Base-by-base conservation (phyloP, 805 yeast genomes). In the Lachancea sp. region DNA sequence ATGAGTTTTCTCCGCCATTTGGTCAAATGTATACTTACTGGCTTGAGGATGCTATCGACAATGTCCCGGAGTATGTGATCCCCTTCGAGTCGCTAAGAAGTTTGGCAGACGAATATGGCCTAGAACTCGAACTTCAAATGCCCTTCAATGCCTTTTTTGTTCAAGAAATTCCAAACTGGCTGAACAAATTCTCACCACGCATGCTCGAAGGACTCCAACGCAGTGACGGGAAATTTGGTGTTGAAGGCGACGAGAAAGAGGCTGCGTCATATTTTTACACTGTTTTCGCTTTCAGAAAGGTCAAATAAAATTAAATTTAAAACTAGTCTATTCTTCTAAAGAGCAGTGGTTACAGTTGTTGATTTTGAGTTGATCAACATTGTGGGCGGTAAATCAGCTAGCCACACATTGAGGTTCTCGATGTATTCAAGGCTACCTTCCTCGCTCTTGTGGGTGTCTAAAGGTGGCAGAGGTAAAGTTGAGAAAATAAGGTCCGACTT, bases 31-130 rank as follows among this genome's bases (percentile, higher is more conserved):
- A 93, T 63, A 78, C 77, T 44, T 93, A 85, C 61, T 86, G 72
- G 67, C 68, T 93, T 47, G 81, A 81, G 52, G 99, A 93, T 67
- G 99, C 99, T 0, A 91, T 93, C 40, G 96, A 88, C 50, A 82
- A 93, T 56, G 96, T 93, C 19, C 98, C 98, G 0, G 99, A 93
- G 59, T 93, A 85, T 58, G 95, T 93, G 5, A 96, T 93, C 6
- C 98, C 97, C 1, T 89, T 93, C 65, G 97, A 91, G 57, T 77
- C 82, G 1, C 77, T 93, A 47, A 74, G 95, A 63, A 78, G 82
- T 45, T 67, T 91, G 44, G 95, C 96, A 36, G 87, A 82, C 58
- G 95, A 88, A 47, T 85, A 80, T 62, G 87, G 87, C 12, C 65
- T 91, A 50, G 82, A 79, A 46, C 66, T 93, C 47, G 75, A 82